Evolutionary conservation across 2,329 filamentous ascomycete genomes (phyloP).

Genomic region (Botrytis medusae): DNA sequence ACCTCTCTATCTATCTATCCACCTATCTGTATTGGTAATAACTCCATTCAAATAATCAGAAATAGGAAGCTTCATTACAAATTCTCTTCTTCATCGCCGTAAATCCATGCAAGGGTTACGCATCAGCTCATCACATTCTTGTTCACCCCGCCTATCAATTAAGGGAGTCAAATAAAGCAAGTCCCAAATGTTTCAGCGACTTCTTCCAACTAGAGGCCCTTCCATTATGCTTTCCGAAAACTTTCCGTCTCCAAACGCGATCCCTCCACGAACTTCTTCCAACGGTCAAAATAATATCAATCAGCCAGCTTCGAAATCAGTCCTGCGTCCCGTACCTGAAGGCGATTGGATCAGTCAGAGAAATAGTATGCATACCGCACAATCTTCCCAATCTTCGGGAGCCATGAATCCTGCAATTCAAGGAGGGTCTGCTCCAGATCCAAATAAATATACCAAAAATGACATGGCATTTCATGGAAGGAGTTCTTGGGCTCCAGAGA

Average conservation of each 20-base stretch:
- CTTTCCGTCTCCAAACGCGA: conserved; percentile 58
- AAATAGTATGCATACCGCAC: conserved; percentile 31
- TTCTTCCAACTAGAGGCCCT: conserved; percentile 17
- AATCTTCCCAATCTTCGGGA: conserved; percentile 30
- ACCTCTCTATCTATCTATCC: no score
- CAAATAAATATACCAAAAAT: conserved; percentile 34
- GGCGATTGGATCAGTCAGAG: conserved; percentile 58
- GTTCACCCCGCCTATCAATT: background rate
- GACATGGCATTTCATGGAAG: conserved; percentile 38
- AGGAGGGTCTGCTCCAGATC: conserved; percentile 27
- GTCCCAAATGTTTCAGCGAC: conserved; percentile 16
- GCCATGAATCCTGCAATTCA: conserved; percentile 35
- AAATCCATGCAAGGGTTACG: conserved; percentile 10
- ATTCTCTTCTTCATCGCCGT: background rate
- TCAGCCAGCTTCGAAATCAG: conserved; percentile 35
- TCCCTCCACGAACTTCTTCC: conserved; percentile 73
- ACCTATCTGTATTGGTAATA: background rate
- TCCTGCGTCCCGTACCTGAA: conserved; percentile 58
- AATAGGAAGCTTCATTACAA: background rate
- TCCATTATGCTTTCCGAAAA: conserved; percentile 32
- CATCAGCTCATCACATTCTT: conserved; percentile 1
- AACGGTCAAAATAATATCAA: conserved; percentile 48
- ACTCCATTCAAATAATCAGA: background rate
- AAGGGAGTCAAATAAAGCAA: background rate
- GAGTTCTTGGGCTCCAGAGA: conserved; percentile 63